Evolutionary conservation across 2,329 filamentous ascomycete species (phyloP).

Genomic region (Verticillium nonalfalfae): DNA sequence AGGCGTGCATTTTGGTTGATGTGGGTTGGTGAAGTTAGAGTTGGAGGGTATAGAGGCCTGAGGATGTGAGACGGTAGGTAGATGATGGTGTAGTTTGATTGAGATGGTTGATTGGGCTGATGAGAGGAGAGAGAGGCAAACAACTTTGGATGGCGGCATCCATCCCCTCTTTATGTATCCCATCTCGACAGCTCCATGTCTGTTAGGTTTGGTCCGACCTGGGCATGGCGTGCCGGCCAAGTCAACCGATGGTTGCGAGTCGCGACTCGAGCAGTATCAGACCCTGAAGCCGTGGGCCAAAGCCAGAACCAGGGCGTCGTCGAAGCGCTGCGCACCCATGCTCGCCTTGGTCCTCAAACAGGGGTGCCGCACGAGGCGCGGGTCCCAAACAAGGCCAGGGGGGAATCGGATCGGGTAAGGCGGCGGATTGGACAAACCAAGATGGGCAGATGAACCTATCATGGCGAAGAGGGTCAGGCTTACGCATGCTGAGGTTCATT

Average conservation of each 20-base stretch:
- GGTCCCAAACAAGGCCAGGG: neutral
- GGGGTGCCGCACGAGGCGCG: neutral
- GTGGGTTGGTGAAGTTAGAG: neutral
- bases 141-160: neutral
- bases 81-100: neutral
- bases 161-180: neutral
- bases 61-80: neutral
- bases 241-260: neutral
- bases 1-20: slow-evolving; percentile 7
- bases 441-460: neutral
- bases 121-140: neutral
- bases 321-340: neutral
- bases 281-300: neutral
- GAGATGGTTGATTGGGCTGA: neutral
- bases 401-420: neutral
- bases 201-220: neutral
- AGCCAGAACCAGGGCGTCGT: neutral
- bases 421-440: neutral
- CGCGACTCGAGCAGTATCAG: neutral
- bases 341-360: neutral
- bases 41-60: neutral
- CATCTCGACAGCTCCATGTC: neutral
- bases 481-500: neutral
- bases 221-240: neutral
- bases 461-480: neutral